Evolutionary conservation across 345 rosid species (phyloP).

Genomic region (Erysimum cheiranthoides): DNA sequence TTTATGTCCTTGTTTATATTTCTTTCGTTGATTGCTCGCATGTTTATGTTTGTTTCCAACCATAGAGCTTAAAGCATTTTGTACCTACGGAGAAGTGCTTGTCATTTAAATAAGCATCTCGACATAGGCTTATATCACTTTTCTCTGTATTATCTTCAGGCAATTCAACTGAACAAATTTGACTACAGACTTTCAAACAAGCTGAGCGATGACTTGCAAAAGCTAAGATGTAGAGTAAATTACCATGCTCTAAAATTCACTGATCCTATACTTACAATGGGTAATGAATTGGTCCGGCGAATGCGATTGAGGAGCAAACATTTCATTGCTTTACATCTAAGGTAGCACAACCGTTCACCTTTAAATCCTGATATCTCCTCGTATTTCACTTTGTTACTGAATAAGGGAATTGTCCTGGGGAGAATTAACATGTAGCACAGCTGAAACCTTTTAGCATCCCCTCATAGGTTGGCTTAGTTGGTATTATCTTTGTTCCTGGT

Average conservation of each 20-base stretch:
- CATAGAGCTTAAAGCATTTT: conserved; percentile 17
- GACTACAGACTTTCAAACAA: conserved; percentile 96
- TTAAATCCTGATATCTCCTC: not conserved
- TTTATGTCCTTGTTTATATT: not conserved
- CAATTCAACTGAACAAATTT: conserved; percentile 87
- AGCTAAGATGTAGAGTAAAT: conserved; percentile 94
- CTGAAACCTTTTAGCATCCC: conserved; percentile 22
- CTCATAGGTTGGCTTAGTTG: conserved; percentile 14
- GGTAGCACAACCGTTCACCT: conserved; percentile 51
- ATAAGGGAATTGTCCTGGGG: not conserved
- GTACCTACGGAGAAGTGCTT: not conserved
- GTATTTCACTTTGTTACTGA: conserved; percentile 8
- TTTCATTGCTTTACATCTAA: conserved; percentile 88
- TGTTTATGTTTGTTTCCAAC: conserved; percentile 4
- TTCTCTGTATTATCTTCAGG: conserved; percentile 54
- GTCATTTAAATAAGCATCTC: conserved; percentile 18
- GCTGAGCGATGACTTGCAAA: conserved; percentile 83
- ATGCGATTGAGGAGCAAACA: conserved; percentile 85
- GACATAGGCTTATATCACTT: conserved; percentile 28
- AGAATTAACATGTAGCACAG: conserved; percentile 2
- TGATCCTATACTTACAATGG: conserved; percentile 80
- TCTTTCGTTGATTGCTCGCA: conserved; percentile 23
- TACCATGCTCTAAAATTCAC: conserved; percentile 92
- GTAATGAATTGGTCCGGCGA: conserved; percentile 69
- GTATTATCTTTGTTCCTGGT: not conserved